Evolutionary conservation across 352 stramenopile species (phyloP).

Genomic region (Phytophthora macrochlamydospora): DNA sequence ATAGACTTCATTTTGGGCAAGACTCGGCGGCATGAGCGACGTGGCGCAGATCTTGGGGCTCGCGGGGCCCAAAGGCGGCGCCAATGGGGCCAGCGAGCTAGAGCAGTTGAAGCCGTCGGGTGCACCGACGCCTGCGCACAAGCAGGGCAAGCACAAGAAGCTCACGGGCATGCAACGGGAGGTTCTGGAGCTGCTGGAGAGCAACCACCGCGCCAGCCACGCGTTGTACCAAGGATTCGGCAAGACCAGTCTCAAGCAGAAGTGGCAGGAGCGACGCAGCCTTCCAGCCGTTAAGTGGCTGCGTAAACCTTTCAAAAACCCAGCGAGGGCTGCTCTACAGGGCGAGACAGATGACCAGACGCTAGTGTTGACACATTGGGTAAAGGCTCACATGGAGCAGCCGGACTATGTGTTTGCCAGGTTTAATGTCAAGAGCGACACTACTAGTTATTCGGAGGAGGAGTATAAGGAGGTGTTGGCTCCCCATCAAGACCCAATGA

Average conservation of each 20-base stretch:
- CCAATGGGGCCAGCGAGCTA: slow-evolving; percentile 41
- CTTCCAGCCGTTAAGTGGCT: slow-evolving; percentile 64
- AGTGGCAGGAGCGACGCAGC: slow-evolving; percentile 60
- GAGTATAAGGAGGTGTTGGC: slow-evolving; percentile 55
- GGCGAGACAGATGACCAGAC: slow-evolving; percentile 45
- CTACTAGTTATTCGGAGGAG: slow-evolving; percentile 53
- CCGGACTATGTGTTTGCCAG: slow-evolving; percentile 72
- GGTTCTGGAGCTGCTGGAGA: slow-evolving; percentile 69
- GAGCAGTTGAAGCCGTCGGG: slow-evolving; percentile 62
- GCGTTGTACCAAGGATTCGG: slow-evolving; percentile 64
- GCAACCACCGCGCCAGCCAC: slow-evolving; percentile 63
- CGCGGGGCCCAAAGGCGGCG: slow-evolving; percentile 23
- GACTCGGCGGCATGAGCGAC: slow-evolving; percentile 52
- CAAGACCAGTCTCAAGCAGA: slow-evolving; percentile 66
- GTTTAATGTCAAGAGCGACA: slow-evolving; percentile 67
- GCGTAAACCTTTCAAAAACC: slow-evolving; percentile 68
- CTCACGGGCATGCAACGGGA: slow-evolving; percentile 70
- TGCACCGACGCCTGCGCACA: slow-evolving; percentile 18
- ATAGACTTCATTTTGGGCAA: not conserved
- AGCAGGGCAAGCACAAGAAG: slow-evolving; percentile 54
- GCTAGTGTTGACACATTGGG: slow-evolving; percentile 66
- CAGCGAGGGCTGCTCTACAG: slow-evolving; percentile 44
- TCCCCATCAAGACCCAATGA: slow-evolving; percentile 46
- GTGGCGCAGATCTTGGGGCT: slow-evolving; percentile 75
- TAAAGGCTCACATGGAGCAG: slow-evolving; percentile 57